Evolutionary conservation across 495 filamentous ascomycete species (phyloP), one percentile per base, ranked within the genome.

Genomic region (Podospora pseudopauciseta): DNA sequence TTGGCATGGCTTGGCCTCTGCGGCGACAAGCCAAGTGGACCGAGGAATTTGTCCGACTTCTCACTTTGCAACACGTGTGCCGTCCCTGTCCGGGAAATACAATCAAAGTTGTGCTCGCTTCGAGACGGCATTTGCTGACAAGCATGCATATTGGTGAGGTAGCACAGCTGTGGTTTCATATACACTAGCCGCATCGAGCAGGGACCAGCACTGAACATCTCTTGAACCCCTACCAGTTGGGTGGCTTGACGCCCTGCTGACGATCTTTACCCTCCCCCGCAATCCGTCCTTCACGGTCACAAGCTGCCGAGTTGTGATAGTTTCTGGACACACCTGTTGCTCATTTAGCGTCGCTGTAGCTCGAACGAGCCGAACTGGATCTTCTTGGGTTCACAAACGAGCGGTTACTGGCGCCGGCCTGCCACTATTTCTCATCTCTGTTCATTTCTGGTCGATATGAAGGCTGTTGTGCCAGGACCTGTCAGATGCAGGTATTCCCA

Each of bases 401-500:
- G 13, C 39, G 39, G 39, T 16, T 49, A 11, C 39, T 49, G 39
- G 15, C 11, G 5, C 13, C 39, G 39, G 13, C 39, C 13, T 13
- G 39, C 39, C 39, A 13, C 5, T 49, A 49, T 13, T 49, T 28
- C 30, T 28, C 61, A 64, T 64, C 30, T 67, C 30, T 23, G 62
- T 39, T 7, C n/a, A 32, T 60, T 49, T 59, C 55, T 60, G 2
- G 3, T 18, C 19, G 20, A 27, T 20, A 32, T 30, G 65, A 59
- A 18, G 49, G 53, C 49, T n/a, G 44, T 39, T 60, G 55, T 49
- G 28, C 55, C 13, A 61, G n/a, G 63, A 11, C 56, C 7, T 56
- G 58, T 62, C 67, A 65, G 20, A 32, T 11, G 23, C 9, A 20
- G 11, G 53, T 28, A 30, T 32, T 54, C 61, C 67, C 63, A 55